These are phyloP conservation scores for Globisporangium acanthophoron DNA, from an alignment of 352 stramenopile genomes.

Conservation along the genomic window DNA sequence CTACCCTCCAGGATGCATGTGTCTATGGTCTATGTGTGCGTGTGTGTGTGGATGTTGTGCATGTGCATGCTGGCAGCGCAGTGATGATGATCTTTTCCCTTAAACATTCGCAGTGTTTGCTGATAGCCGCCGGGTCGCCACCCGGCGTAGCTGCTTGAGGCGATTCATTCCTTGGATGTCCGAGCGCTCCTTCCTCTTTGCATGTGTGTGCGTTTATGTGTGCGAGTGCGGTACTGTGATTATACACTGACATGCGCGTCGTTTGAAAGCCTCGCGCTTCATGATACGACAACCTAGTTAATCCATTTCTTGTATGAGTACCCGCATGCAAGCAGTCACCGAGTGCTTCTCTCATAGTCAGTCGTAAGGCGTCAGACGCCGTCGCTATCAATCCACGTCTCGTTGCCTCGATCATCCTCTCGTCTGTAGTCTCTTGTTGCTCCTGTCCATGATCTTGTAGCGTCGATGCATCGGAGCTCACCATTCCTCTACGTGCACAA, in stretches of 20 bases:
- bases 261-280: conserved; percentile 61
- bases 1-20: background rate
- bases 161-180: conserved; percentile 44
- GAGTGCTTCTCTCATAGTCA: background rate
- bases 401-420: background rate
- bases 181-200: conserved; percentile 19
- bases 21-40: background rate
- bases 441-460: too few species aligned
- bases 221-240: conserved; percentile 31
- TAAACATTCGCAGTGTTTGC: conserved; percentile 73
- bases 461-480: background rate
- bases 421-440: background rate
- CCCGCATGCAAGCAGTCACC: background rate
- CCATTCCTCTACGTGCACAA: background rate
- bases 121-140: conserved; percentile 63
- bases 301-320: conserved; percentile 78
- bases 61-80: background rate
- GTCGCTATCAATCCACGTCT: background rate
- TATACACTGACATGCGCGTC: conserved; percentile 76
- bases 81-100: conserved; percentile 2
- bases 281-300: conserved; percentile 82
- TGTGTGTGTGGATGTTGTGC: background rate
- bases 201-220: conserved; percentile 2
- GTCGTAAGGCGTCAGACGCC: background rate
- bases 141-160: conserved; percentile 54